Evolutionary conservation across 164 flowering plant genomes (phyloP), one percentile per base, ranked within the genome.

Genomic region (Aristolochia fimbriata): DNA sequence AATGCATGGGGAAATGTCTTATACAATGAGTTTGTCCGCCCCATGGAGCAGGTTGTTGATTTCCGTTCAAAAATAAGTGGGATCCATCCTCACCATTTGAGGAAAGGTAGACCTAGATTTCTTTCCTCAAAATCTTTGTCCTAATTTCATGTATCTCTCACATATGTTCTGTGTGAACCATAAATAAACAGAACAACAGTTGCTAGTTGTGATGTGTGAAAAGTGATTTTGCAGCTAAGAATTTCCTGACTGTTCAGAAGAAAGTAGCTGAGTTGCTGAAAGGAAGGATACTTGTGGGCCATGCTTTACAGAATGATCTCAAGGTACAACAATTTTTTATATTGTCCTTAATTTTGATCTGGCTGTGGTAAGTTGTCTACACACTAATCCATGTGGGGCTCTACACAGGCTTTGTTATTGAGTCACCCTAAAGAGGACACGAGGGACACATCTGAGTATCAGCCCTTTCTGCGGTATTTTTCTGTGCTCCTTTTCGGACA

Each of bases 31-130:
- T 84, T 63, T 87, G 97, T 87, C 31, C 91, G 83, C 6, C 97
- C 98, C 43, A 49, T 89, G 20, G 97, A 89, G 47, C 79, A 71
- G 63, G 90, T 89, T 65, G 96, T 87, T 61, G 91, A 92, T 71
- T 92, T 83, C 55, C 93, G 98, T 14, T 84, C 94, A 65, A 69
- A 76, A 65, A 82, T 92, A 53, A 92, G 98, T 74, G 96, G 98
- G 31, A 92, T 92, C 58, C 77, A 93, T 59, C 96, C 96, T 25
- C 74, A 77, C 25, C 82, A 92, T 64, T 65, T 92, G 68, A 81
- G 67, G 67, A 92, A 92, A 87, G 96, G 96, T 92, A 57, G 24
- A 52, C 27, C 1, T 23, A 22, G 1, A 52, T 16, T 5, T 23
- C 56, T 11, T 52, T 55, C 15, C 43, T 56, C 43, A 37, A 33